Evolutionary conservation across 345 rosid species (phyloP), one percentile per base, ranked within the genome.

Genomic region (Draba incana): DNA sequence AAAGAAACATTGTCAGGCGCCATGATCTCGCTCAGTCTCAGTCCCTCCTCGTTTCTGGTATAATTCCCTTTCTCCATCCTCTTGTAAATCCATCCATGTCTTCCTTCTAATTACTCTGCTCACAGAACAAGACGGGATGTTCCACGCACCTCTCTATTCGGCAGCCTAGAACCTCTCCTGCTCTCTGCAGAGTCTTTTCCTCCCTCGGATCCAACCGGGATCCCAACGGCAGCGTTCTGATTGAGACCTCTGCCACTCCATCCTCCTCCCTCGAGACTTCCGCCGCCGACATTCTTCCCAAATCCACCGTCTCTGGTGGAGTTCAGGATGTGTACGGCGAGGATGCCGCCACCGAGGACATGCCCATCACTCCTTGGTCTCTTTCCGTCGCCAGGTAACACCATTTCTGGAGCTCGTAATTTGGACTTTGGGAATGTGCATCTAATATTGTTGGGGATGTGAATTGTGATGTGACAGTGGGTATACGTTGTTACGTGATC

Each of bases 401-500:
- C 27, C 50, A n/a, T 15, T 44, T 49, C 59, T 45, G 30, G 30
- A 27, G 56, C 54, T 47, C 23, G 9, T 6, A 33, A 5, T 54
- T 48, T 48, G 38, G 58, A 46, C 3, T 25, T 20, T 20, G 0
- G 20, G 20, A 30, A 33, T 16, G n/a, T n/a, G n/a, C n/a, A n/a
- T n/a, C n/a, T n/a, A n/a, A n/a, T n/a, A n/a, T n/a, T n/a, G n/a
- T 3, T 52, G 8, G n/a, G 14, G 10, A 8, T 58, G 42, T 57
- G 66, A 20, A 48, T 52, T 4, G 11, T 71, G 79, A 31, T 33
- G 1, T 33, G 37, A 33, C 86, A 92, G 98, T 68, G 98, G 97
- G 3, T 93, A 90, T 81, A 75, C 92, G n/a, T 78, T 93, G 87
- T 78, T 93, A 81, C 86, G 98, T 62, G 94, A 90, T 81, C 98